Evolutionary conservation across 768 basidiomycete genomes (phyloP).

Genomic region (Pisolithus albus): DNA sequence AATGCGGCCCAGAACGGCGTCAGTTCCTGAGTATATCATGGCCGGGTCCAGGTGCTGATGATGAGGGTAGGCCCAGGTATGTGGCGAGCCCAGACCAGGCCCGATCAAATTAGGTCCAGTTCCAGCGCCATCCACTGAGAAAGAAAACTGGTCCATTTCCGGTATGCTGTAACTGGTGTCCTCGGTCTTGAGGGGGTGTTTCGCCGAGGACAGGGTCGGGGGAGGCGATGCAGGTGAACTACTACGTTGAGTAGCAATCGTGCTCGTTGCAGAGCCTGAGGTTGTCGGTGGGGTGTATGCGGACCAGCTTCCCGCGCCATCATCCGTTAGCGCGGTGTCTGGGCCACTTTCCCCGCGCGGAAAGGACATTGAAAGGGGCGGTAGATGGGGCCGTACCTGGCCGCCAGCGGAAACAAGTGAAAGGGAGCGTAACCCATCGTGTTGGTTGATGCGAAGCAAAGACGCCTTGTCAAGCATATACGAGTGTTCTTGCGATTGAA

Average conservation of each 20-base stretch:
- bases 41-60: conserved; percentile 20
- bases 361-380: conserved; percentile 36
- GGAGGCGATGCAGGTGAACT: conserved; percentile 26
- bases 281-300: conserved; percentile 60
- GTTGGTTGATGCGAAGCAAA: conserved; percentile 8
- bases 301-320: conserved; percentile 49
- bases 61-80: conserved; percentile 24
- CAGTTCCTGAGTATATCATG: conserved; percentile 26
- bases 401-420: conserved; percentile 29
- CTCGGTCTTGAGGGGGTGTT: conserved; percentile 28
- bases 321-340: conserved; percentile 43
- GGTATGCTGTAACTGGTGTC: conserved; percentile 37
- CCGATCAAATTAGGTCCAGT: conserved; percentile 12
- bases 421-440: conserved; percentile 13
- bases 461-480: conserved; percentile 17
- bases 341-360: conserved; percentile 47
- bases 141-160: conserved; percentile 49
- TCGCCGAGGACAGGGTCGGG: neutral
- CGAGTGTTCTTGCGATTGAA: conserved; percentile 20
- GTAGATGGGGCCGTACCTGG: conserved; percentile 41
- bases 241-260: conserved; percentile 38
- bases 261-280: conserved; percentile 39
- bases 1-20: conserved; percentile 26
- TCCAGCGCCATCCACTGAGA: conserved; percentile 25
- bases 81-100: conserved; percentile 4